Base-by-base conservation (phyloP, 306 rosid genomes). In the Casuarina glauca region DNA sequence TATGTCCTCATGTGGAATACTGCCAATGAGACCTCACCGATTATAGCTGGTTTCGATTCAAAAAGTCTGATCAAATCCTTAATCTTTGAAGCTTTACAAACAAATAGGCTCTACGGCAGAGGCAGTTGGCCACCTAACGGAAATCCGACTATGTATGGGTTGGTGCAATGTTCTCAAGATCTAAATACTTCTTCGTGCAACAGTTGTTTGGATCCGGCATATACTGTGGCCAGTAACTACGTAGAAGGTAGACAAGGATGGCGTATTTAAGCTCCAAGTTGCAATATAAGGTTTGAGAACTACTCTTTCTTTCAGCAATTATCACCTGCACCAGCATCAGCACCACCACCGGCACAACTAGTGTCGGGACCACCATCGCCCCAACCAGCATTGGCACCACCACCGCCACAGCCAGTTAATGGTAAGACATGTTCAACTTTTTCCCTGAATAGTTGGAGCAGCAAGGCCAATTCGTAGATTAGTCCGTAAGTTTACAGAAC, bases 121-220 rank as follows among this genome's bases (percentile, higher is more conserved):
- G 26, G 2, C 7, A 19, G 11, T 15, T 26, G 6, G 19, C 17
- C 3, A 5, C 1, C 39, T 26, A 26, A 26, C 32, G 32, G 32
- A 26, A 26, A 60, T 39, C 62, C 10, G 38, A 35, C 46, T 11
- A 19, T 63, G 9, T 80, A 63, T 71, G 89, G 87, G 66, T 63
- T 80, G 50, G 89, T 74, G 48, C 89, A 83, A 73, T 86, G 89
- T 66, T 77, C 85, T 17, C 80, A 81, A 79, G 89, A 86, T 73
- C 15, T 86, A 15, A 62, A 52, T 51, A 11, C 61, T 2, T 43
- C 66, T 50, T 48, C 54, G 16, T 86, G 87, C 78, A 8, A 19
- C 9, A n/a, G 49, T 73, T 86, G 89, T 19, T 83, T 86, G 68
- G 15, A 1, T 32, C 44, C 73, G 83, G 72, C 6, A 1, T 44